phyloP scores from a whole-genome alignment of 2,329 filamentous ascomycete species.

The Periglandula ipomoeae region DNA sequence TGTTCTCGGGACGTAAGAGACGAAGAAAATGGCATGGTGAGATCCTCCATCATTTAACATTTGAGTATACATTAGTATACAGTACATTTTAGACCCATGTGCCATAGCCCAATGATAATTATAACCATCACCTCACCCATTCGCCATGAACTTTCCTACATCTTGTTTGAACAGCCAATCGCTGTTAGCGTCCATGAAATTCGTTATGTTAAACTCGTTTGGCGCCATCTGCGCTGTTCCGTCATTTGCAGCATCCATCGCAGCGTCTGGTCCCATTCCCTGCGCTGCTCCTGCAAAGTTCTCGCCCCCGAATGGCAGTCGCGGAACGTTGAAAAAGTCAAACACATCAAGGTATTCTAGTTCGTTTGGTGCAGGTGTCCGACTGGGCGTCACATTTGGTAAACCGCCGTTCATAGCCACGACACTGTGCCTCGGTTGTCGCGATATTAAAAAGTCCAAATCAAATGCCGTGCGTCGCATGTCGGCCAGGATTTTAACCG shows the following conservation, averaged over 20 bases:
- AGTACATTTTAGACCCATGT: too few species aligned
- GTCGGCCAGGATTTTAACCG: slow-evolving; percentile 78
- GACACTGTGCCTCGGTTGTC: slow-evolving; percentile 53
- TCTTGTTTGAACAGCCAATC: slow-evolving; percentile 64
- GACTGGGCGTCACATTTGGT: slow-evolving; percentile 48
- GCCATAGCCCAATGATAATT: too few species aligned
- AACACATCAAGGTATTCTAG: slow-evolving; percentile 89
- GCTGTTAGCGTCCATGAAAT: slow-evolving; percentile 64
- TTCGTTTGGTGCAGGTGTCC: slow-evolving; percentile 69
- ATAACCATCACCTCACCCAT: too few species aligned
- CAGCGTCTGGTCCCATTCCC: slow-evolving; percentile 12
- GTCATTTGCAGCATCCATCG: slow-evolving; percentile 20
- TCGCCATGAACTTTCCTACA: slow-evolving; percentile 19
- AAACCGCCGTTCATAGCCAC: slow-evolving; percentile 34
- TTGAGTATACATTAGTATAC: too few species aligned
- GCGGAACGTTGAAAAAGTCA: slow-evolving; percentile 87
- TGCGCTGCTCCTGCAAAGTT: slow-evolving; percentile 13
- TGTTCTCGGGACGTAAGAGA: too few species aligned
- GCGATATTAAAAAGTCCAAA: slow-evolving; percentile 78
- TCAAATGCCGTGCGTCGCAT: slow-evolving; percentile 90
- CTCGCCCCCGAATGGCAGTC: slow-evolving; percentile 47
- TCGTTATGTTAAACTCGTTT: slow-evolving; percentile 69
- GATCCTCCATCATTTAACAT: too few species aligned
- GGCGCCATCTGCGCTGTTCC: slow-evolving; percentile 20
- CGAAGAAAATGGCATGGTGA: too few species aligned